phyloP scores from a whole-genome alignment of 805 yeast genomes.

The Ogataea philodendri region DNA sequence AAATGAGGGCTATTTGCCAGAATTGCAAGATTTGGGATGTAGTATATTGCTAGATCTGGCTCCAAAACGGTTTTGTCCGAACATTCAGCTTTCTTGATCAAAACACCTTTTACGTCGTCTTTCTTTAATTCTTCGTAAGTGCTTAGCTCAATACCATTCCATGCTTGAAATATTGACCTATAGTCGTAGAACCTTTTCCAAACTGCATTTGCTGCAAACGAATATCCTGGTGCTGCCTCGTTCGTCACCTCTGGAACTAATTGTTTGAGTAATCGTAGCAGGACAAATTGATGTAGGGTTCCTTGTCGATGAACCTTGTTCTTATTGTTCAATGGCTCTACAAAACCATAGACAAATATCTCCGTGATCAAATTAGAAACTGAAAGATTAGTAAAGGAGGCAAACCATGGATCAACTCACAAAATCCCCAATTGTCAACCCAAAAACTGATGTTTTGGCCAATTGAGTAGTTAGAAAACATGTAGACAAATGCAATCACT shows the following conservation, averaged over 20 bases:
- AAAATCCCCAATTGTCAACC: slow-evolving; percentile 18
- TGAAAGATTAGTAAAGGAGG: slow-evolving; percentile 7
- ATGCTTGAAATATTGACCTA: slow-evolving; percentile 34
- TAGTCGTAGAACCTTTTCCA: slow-evolving; percentile 33
- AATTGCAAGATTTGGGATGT: slow-evolving; percentile 45
- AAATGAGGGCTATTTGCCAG: slow-evolving; percentile 37
- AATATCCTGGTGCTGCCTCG: slow-evolving; percentile 22
- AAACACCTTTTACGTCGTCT: slow-evolving; percentile 19
- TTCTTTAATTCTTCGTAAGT: slow-evolving; percentile 21
- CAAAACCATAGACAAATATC: slow-evolving; percentile 27
- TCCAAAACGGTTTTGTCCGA: slow-evolving; percentile 28
- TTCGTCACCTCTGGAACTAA: slow-evolving; percentile 20
- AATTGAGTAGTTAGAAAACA: slow-evolving; percentile 28
- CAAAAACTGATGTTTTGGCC: slow-evolving; percentile 21
- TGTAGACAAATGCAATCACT: slow-evolving; percentile 22
- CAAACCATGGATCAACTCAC: slow-evolving; percentile 15
- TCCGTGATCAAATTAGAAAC: slow-evolving; percentile 26
- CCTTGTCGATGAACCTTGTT: slow-evolving; percentile 31
- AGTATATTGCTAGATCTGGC: slow-evolving; percentile 43
- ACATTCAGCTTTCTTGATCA: slow-evolving; percentile 28
- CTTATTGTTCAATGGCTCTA: slow-evolving; percentile 34
- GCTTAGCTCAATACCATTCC: slow-evolving; percentile 36
- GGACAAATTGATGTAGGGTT: slow-evolving; percentile 28
- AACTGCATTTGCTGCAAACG: slow-evolving; percentile 31
- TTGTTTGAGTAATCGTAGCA: slow-evolving; percentile 20